Base-by-base conservation (phyloP, 2,329 filamentous ascomycete species). In the Cercospora zeina region DNA sequence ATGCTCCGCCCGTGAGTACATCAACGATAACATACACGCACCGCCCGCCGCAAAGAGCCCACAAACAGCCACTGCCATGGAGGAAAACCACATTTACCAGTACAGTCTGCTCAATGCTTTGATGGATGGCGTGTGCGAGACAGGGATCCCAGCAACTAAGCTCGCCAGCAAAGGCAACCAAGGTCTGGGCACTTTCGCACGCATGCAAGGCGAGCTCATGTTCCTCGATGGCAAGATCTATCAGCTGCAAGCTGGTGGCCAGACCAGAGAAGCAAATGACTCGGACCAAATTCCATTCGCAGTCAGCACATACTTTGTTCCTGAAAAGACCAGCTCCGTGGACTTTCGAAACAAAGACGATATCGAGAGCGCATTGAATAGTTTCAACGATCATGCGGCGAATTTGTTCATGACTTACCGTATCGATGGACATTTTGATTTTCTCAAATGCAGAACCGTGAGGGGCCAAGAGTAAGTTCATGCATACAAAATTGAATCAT, bases 121-220 rank as follows among this genome's bases (percentile, higher is more conserved):
- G 2, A 80, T 80, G 78, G 74, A 75, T 55, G 79, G 77, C 14
- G 72, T 80, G 39, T 78, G 77, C 62, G 77, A 80, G 65, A 76
- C 77, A 49, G 80, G 80, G 36, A 81, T 81, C 61, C 71, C 78
- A 55, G 80, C 78, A 53, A 75, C 78, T 42, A 76, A 80, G 68
- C 76, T 82, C 61, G 71, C 77, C 13, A 70, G 73, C 42, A 77
- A 80, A 67, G 81, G 81, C 55, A 81, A 80, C 67, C 76, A 81
- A 74, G 81, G 81, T 62, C 76, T 83, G 9, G 81, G 81, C 62
- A 79, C 79, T 34, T 82, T 79, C 64, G 69, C 72, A 1, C 69
- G 70, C 34, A 78, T 80, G 71, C 72, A 80, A 64, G 79, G 79
- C 56, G 79, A 80, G 62, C 70, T 80, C 11, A 60, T 80, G n/a